Conservation (phyloP, 164 flowering plant species). For the Warburgia ugandensis region DNA sequence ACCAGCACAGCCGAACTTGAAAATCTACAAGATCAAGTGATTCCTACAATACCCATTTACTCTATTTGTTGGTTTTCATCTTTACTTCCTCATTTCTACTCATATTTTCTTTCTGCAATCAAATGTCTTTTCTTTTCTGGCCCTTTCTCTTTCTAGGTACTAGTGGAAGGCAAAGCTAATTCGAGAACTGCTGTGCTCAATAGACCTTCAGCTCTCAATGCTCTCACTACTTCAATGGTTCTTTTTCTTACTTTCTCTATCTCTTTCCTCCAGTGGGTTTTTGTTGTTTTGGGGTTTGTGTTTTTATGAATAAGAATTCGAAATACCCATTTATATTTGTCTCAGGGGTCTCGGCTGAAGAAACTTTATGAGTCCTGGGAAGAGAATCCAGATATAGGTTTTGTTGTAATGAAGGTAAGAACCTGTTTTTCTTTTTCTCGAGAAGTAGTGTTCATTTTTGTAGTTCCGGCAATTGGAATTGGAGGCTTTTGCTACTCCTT, state of each 20-base stretch:
- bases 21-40: slow-evolving; percentile 47
- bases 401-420: slow-evolving; percentile 66
- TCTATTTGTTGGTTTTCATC: slow-evolving; percentile 1
- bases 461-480: too few species aligned
- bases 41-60: background rate
- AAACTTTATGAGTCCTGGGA: slow-evolving; percentile 90
- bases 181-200: slow-evolving; percentile 77
- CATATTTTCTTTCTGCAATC: too few species aligned
- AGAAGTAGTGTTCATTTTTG: too few species aligned
- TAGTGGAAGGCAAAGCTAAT: slow-evolving; percentile 75
- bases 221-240: slow-evolving; percentile 71
- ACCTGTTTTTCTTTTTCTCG: too few species aligned
- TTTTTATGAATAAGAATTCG: too few species aligned
- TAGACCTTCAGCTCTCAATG: slow-evolving; percentile 70
- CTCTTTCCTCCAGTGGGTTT: background rate
- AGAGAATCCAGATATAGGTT: slow-evolving; percentile 73
- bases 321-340: too few species aligned
- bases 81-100: too few species aligned
- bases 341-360: slow-evolving; percentile 63
- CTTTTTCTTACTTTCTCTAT: slow-evolving; percentile 1
- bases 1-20: slow-evolving; percentile 33
- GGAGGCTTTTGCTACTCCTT: too few species aligned
- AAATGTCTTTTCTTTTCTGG: too few species aligned
- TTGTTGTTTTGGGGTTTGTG: too few species aligned
- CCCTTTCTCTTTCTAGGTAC: slow-evolving; percentile 46